Evolutionary conservation across 768 basidiomycete species (phyloP).

Genomic region (Goffeauzyma gilvescens): DNA sequence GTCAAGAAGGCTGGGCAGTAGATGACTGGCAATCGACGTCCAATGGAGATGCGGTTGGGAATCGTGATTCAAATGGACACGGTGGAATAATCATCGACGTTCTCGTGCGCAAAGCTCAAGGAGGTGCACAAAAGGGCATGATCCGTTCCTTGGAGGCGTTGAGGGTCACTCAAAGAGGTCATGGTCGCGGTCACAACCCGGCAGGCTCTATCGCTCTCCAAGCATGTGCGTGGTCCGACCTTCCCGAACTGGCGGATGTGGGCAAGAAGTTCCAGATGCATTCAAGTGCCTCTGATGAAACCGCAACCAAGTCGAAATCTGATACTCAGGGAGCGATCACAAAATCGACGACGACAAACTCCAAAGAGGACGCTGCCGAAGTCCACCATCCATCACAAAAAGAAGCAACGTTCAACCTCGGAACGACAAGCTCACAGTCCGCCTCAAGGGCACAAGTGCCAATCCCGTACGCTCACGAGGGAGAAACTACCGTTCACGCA

Average conservation of each 20-base stretch:
- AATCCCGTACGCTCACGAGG: conserved; percentile 76
- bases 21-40: conserved; percentile 15
- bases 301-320: neutral
- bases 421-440: conserved; percentile 62
- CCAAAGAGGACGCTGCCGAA: neutral
- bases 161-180: neutral
- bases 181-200: too few species aligned
- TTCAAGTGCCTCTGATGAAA: too few species aligned
- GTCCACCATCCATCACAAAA: conserved; percentile 43
- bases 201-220: too few species aligned
- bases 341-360: neutral
- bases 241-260: conserved; percentile 7
- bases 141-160: conserved; percentile 18
- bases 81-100: conserved; percentile 47
- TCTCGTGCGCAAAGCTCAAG: conserved; percentile 29
- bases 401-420: conserved; percentile 69
- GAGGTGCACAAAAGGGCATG: conserved; percentile 26
- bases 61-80: conserved; percentile 37
- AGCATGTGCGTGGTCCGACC: conserved; percentile 13
- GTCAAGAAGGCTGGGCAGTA: conserved; percentile 38
- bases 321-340: neutral
- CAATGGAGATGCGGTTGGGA: conserved; percentile 14
- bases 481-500: conserved; percentile 30
- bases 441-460: conserved; percentile 62
- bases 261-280: neutral